phyloP scores from a whole-genome alignment of 352 stramenopile species.

The Phytophthora podocarpi region DNA sequence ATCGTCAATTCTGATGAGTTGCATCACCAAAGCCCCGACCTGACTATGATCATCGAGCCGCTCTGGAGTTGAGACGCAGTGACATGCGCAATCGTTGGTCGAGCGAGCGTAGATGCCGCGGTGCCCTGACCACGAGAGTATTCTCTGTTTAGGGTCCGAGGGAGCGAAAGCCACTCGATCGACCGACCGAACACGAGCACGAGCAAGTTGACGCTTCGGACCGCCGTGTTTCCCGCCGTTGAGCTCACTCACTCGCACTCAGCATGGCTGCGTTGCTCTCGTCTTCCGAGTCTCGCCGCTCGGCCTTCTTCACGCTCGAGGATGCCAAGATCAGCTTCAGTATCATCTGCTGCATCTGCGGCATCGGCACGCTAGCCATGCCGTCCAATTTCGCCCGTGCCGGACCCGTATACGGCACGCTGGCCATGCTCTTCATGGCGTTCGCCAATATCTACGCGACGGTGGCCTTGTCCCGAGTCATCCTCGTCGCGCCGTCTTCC shows the following conservation, averaged over 20 bases:
- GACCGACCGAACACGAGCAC: neutral
- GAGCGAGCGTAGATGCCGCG: slow-evolving; percentile 24
- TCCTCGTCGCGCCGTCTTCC: slow-evolving; percentile 17
- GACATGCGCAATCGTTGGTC: slow-evolving; percentile 7
- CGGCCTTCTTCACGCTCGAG: slow-evolving; percentile 29
- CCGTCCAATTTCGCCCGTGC: slow-evolving; percentile 35
- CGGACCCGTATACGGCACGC: slow-evolving; percentile 24
- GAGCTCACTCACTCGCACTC: neutral
- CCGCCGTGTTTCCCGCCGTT: slow-evolving; percentile 13
- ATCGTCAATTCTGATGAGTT: too few relatives aligned
- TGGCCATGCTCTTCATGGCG: slow-evolving; percentile 32
- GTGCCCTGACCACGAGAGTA: slow-evolving; percentile 33
- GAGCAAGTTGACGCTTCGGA: neutral
- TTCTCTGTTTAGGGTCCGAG: slow-evolving; percentile 19
- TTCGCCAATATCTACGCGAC: slow-evolving; percentile 37
- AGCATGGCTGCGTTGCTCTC: slow-evolving; percentile 13
- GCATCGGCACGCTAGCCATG: slow-evolving; percentile 35
- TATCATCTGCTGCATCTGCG: slow-evolving; percentile 36
- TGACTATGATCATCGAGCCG: slow-evolving; percentile 26
- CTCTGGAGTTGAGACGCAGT: slow-evolving; percentile 6
- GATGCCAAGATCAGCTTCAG: slow-evolving; percentile 33
- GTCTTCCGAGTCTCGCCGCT: slow-evolving; percentile 5
- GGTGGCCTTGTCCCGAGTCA: slow-evolving; percentile 26
- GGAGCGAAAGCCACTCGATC: slow-evolving; percentile 23
- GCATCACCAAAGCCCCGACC: too few relatives aligned